Evolutionary conservation across 1,284 basidiomycete species (phyloP).

Genomic region (Moesziomyces antarcticus): DNA sequence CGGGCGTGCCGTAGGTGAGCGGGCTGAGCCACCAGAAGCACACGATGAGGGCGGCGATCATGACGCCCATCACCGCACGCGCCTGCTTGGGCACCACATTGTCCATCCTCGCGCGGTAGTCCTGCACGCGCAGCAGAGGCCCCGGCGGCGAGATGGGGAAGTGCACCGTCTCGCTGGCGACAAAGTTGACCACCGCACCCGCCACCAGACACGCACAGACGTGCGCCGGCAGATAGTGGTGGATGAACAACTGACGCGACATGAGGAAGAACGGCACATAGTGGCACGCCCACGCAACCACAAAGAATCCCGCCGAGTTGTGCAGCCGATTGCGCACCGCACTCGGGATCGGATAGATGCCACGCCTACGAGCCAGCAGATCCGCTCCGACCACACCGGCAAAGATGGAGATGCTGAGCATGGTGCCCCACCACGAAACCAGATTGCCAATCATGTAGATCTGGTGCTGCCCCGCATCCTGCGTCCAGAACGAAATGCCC

Average conservation of each 20-base stretch:
- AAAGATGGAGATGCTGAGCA: constrained; percentile 85
- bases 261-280: constrained; percentile 98
- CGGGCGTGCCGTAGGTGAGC: constrained; percentile 59
- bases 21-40: constrained; percentile 59
- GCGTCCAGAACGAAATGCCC: constrained; percentile 98
- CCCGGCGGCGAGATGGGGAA: constrained; percentile 83
- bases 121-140: constrained; percentile 60
- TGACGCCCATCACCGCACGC: constrained; percentile 13
- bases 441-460: constrained; percentile 97
- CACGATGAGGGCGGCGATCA: constrained; percentile 32
- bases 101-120: constrained; percentile 33
- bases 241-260: constrained; percentile 88
- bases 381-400: constrained; percentile 90
- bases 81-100: constrained; percentile 30
- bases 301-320: constrained; percentile 95
- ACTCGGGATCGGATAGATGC: constrained; percentile 79
- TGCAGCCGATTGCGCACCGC: constrained; percentile 88
- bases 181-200: constrained; percentile 89
- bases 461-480: constrained; percentile 81
- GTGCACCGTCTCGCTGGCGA: constrained; percentile 78
- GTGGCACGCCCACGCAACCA: constrained; percentile 92
- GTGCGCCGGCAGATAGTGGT: constrained; percentile 89
- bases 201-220: constrained; percentile 90
- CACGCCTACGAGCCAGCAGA: constrained; percentile 84
- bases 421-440: constrained; percentile 92